These are phyloP conservation scores for Achlya hypogyna DNA, from an alignment of 352 stramenopile genomes.

Conservation along the genomic window DNA sequence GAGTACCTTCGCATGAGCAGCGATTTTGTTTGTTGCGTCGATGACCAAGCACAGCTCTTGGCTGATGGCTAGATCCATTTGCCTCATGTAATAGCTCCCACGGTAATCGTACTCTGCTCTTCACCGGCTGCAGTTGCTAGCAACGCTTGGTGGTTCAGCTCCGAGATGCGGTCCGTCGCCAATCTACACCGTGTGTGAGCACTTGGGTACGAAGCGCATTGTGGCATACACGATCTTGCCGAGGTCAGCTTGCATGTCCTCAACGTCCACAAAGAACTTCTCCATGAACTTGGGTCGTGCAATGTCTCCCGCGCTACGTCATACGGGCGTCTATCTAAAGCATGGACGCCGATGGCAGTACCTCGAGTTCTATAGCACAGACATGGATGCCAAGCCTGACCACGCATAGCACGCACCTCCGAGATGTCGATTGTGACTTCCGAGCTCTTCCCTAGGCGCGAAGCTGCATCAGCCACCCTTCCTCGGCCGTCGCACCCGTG, in stretches of 20 bases:
- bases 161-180: slow-evolving; percentile 85
- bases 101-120: slow-evolving; percentile 51
- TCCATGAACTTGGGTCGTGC: slow-evolving; percentile 86
- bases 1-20: slow-evolving; percentile 81
- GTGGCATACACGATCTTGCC: slow-evolving; percentile 64
- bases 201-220: neutral
- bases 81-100: neutral
- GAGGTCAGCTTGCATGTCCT: slow-evolving; percentile 91
- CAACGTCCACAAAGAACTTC: slow-evolving; percentile 93
- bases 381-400: neutral
- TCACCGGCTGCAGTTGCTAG: slow-evolving; percentile 89
- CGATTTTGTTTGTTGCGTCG: slow-evolving; percentile 87
- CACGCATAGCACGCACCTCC: slow-evolving; percentile 31
- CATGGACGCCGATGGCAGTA: slow-evolving; percentile 21
- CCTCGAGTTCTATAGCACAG: slow-evolving; percentile 58
- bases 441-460: neutral
- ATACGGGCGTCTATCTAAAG: neutral
- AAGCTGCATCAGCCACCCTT: neutral
- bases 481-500: neutral
- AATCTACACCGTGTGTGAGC: slow-evolving; percentile 27
- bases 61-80: slow-evolving; percentile 50
- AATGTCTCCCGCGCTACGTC: neutral
- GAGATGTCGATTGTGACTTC: slow-evolving; percentile 24
- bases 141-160: slow-evolving; percentile 90
- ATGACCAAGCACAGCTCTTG: slow-evolving; percentile 89